These are phyloP conservation scores for Trametes sanguinea DNA, from an alignment of 768 basidiomycete species.

Conservation along the genomic window DNA sequence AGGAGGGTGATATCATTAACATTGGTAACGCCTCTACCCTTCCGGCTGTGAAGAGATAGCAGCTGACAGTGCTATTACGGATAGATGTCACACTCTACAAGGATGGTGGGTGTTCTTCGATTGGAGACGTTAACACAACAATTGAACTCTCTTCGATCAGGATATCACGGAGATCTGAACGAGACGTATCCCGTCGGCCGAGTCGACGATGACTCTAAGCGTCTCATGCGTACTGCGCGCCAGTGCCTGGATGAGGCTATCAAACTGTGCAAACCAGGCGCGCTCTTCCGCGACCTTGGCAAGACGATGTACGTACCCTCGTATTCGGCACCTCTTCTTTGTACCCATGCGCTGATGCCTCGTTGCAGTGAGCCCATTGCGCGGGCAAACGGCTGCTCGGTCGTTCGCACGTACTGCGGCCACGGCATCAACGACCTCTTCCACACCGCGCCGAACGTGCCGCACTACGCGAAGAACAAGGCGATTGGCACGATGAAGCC, in stretches of 20 bases:
- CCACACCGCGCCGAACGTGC: slow-evolving; percentile 84
- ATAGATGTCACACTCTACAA: slow-evolving; percentile 81
- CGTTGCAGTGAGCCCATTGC: slow-evolving; percentile 77
- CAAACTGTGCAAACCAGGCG: slow-evolving; percentile 90
- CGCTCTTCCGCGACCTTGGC: slow-evolving; percentile 85
- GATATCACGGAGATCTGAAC: slow-evolving; percentile 92
- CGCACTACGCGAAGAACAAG: slow-evolving; percentile 95
- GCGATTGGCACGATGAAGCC: slow-evolving; percentile 91
- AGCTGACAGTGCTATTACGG: neutral
- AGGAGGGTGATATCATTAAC: slow-evolving; percentile 96
- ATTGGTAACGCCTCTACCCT: slow-evolving; percentile 57
- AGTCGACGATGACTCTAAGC: slow-evolving; percentile 80
- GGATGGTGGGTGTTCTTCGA: slow-evolving; percentile 50
- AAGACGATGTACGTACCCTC: slow-evolving; percentile 68
- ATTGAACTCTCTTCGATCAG: slow-evolving; percentile 37
- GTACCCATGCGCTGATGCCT: neutral
- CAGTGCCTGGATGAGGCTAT: slow-evolving; percentile 88
- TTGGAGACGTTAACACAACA: too few species aligned
- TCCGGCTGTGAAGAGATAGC: neutral
- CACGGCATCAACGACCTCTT: slow-evolving; percentile 89
- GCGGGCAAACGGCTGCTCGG: slow-evolving; percentile 80
- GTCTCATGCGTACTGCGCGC: slow-evolving; percentile 81
- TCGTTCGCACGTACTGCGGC: slow-evolving; percentile 89
- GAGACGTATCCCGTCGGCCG: slow-evolving; percentile 89
- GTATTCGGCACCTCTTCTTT: neutral